Evolutionary conservation across 1,284 basidiomycete species (phyloP).

Genomic region (Leccinum subspadiceum): DNA sequence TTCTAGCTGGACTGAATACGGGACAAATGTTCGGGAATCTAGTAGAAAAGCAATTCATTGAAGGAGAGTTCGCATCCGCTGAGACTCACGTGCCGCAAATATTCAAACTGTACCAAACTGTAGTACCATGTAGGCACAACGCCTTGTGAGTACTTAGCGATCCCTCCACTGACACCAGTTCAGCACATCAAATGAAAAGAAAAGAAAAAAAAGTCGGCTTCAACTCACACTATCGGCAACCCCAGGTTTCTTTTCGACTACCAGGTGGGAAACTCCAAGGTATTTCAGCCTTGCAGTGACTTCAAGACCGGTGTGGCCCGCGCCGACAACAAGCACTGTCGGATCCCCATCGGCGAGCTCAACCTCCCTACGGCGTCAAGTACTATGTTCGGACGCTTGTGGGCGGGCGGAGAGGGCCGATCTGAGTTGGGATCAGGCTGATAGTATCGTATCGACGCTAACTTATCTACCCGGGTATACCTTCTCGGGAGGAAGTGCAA

Average conservation of each 20-base stretch:
- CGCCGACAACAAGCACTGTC: constrained; percentile 35
- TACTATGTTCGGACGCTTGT: too few species aligned
- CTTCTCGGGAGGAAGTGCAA: too few species aligned
- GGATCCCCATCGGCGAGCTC: constrained; percentile 28
- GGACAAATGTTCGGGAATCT: constrained; percentile 42
- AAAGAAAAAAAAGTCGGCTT: neutral
- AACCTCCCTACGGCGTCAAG: constrained; percentile 8
- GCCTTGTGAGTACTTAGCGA: constrained; percentile 30
- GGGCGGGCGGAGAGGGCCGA: too few species aligned
- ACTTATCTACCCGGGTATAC: too few species aligned
- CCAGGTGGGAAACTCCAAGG: constrained; percentile 34
- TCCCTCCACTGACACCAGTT: constrained; percentile 28
- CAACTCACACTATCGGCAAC: constrained; percentile 35
- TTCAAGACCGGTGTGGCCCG: constrained; percentile 39
- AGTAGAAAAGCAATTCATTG: neutral
- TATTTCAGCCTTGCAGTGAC: constrained; percentile 37
- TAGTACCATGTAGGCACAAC: constrained; percentile 28
- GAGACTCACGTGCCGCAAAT: constrained; percentile 23
- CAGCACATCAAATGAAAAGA: neutral
- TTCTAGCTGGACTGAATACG: constrained; percentile 35
- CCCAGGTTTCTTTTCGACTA: constrained; percentile 35
- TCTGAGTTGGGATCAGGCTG: too few species aligned
- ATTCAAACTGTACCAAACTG: constrained; percentile 24
- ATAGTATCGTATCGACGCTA: too few species aligned
- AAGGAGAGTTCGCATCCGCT: neutral